Evolutionary conservation across 202 grass and related monocot genomes (phyloP), one percentile per base, ranked within the genome.

Genomic region (Dendrocalamus latiflorus): DNA sequence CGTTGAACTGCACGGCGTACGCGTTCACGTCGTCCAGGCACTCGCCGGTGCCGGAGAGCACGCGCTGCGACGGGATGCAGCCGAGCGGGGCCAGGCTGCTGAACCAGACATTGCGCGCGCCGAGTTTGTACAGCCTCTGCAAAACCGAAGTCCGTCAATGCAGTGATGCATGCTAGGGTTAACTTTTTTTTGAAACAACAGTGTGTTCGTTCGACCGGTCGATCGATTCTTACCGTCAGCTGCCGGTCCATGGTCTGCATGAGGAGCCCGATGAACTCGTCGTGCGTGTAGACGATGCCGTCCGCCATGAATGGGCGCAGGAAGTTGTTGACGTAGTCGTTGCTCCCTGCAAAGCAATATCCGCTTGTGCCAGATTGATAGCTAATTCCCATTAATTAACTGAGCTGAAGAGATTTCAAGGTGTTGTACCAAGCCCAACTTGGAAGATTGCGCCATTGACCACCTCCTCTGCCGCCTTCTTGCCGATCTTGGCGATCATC

Each of bases 301-400:
- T 99, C 96, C 21, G 91, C 93, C 86, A 95, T 87, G 83, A 99
- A 90, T 14, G 96, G 91, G 13, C 90, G 96, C 70, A 99, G 71
- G 89, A 87, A 99, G 80, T 99, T 99, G 91, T 95, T 99, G 48
- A 99, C 79, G 78, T 99, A 99, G 62, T 95, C 96, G 75, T 95
- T 99, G 96, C 96, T 98, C 83, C 96, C 91, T 98, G 33, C 53
- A 65, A 49, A 81, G 15, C 53, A 64, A 60, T 20, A 24, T 57
- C 17, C 60, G 2, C 4, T 14, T 8, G 33, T 48, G 30, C 83
- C 58, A 89, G 11, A 14, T 54, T n/a, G 24, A 25, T 53, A 17
- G 18, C 28, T n/a, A 54, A 7, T 48, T 4, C 6, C 42, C 13
- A 47, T 47, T 47, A 56, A 42, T 22, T 15, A 28, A 68, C 4